Conservation (phyloP, 345 rosid species). For the Salix dunnii region DNA sequence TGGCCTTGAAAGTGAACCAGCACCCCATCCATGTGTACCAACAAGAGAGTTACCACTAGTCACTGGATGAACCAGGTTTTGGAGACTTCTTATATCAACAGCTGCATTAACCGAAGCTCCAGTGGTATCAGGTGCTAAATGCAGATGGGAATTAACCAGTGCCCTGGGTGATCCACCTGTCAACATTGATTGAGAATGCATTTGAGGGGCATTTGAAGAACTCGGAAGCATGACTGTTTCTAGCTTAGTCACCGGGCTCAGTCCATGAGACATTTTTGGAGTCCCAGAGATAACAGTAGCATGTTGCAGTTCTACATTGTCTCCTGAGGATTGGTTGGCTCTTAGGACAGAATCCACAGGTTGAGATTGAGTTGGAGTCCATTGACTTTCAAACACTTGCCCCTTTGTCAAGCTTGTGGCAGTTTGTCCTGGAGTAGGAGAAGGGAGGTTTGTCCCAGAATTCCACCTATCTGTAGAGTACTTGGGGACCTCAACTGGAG, state of each 20-base stretch:
- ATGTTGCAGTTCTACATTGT: conserved; percentile 27
- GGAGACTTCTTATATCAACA: conserved; percentile 44
- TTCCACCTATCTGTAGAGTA: conserved; percentile 52
- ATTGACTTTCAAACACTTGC: conserved; percentile 48
- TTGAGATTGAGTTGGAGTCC: conserved; percentile 61
- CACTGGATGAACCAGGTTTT: conserved; percentile 44
- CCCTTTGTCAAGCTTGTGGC: conserved; percentile 35
- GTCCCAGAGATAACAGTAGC: conserved; percentile 29
- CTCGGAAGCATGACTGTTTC: conserved; percentile 33
- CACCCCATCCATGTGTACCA: conserved; percentile 41
- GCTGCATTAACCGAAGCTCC: conserved; percentile 26
- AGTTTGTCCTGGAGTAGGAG: conserved; percentile 83
- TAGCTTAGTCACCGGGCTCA: conserved; percentile 34
- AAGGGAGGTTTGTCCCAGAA: conserved; percentile 72
- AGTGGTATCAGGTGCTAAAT: conserved; percentile 10
- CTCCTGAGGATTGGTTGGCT: conserved; percentile 29
- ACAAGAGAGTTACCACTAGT: conserved; percentile 29
- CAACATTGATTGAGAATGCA: conserved; percentile 30
- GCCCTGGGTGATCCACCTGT: conserved; percentile 32
- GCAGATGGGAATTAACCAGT: conserved; percentile 39
- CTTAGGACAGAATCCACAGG: conserved; percentile 31
- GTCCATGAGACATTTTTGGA: conserved; percentile 28
- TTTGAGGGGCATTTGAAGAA: conserved; percentile 33
- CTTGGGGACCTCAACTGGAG: conserved; percentile 54
- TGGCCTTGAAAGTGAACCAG: conserved; percentile 40